Conservation (phyloP, 805 yeast species). For the Tetrapisispora arboricola region DNA sequence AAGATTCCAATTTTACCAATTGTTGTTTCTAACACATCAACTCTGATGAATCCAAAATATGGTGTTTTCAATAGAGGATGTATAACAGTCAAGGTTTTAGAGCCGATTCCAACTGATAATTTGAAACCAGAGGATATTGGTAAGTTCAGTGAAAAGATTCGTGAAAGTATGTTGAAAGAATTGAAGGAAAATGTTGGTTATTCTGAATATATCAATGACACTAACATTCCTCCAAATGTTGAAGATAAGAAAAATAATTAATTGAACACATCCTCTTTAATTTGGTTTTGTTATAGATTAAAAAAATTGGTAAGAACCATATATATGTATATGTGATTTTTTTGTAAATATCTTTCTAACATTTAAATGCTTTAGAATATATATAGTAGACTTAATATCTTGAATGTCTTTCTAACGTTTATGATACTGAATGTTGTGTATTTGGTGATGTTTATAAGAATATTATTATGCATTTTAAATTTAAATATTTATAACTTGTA, state of each 20-base stretch:
- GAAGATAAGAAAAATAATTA: slow-evolving; percentile 3
- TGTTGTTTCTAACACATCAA: slow-evolving; percentile 78
- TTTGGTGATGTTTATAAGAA: too few species aligned
- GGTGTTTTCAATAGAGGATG: slow-evolving; percentile 68
- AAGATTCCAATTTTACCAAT: slow-evolving; percentile 82
- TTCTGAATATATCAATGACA: slow-evolving; percentile 28
- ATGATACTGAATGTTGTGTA: too few species aligned
- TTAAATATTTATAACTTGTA: too few species aligned
- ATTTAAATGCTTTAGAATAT: too few species aligned
- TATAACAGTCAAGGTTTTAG: slow-evolving; percentile 66
- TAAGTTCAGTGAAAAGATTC: slow-evolving; percentile 44
- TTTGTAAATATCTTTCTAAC: too few species aligned
- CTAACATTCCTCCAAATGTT: slow-evolving; percentile 20
- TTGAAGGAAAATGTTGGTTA: slow-evolving; percentile 30
- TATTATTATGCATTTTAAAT: too few species aligned
- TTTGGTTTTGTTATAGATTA: too few species aligned
- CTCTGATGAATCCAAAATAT: slow-evolving; percentile 49
- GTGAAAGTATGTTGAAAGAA: slow-evolving; percentile 44
- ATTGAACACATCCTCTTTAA: too few species aligned
- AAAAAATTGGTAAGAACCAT: too few species aligned
- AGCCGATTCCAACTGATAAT: slow-evolving; percentile 66
- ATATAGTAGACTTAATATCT: too few species aligned
- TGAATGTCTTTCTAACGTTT: too few species aligned
- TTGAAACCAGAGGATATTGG: slow-evolving; percentile 63
- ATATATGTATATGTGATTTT: background rate